Evolutionary conservation across 371 early-diverging fungal species (phyloP).

Genomic region (Nematocida ironsii): DNA sequence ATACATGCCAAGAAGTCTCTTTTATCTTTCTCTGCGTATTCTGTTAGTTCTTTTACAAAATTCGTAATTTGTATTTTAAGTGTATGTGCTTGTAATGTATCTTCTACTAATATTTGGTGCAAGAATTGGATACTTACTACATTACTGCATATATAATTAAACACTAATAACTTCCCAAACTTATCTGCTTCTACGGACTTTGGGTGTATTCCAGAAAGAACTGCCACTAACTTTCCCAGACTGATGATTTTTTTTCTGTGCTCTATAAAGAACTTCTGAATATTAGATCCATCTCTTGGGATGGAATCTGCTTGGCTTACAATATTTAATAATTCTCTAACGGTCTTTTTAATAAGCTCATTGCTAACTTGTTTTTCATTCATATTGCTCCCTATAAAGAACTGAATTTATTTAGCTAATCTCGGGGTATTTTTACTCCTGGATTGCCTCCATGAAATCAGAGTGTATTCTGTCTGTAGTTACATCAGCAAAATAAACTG

Average conservation of each 20-base stretch:
- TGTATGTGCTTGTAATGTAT: not conserved
- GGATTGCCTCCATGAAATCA: slow-evolving; percentile 32
- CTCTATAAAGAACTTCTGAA: slow-evolving; percentile 31
- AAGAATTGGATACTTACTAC: slow-evolving; percentile 35
- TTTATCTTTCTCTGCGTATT: slow-evolving; percentile 29
- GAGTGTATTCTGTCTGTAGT: not conserved
- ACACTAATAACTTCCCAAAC: slow-evolving; percentile 25
- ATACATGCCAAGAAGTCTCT: not conserved
- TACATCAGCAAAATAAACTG: slow-evolving; percentile 25
- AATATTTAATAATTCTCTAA: slow-evolving; percentile 22
- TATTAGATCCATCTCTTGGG: not conserved
- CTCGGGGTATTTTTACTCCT: slow-evolving; percentile 8
- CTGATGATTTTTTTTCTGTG: slow-evolving; percentile 8
- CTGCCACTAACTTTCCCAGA: slow-evolving; percentile 24
- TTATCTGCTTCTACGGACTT: slow-evolving; percentile 19
- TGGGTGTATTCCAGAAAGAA: slow-evolving; percentile 7
- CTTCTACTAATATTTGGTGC: not conserved
- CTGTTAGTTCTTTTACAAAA: slow-evolving; percentile 6
- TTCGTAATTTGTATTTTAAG: slow-evolving; percentile 10
- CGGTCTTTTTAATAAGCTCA: not conserved
- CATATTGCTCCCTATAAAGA: slow-evolving; percentile 7
- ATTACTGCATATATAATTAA: slow-evolving; percentile 6
- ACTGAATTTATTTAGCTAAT: not conserved
- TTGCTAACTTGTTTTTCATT: slow-evolving; percentile 11
- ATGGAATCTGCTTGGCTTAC: not conserved